Base-by-base conservation (phyloP, 441 rosid species). In the Adansonia rubrostipa region DNA sequence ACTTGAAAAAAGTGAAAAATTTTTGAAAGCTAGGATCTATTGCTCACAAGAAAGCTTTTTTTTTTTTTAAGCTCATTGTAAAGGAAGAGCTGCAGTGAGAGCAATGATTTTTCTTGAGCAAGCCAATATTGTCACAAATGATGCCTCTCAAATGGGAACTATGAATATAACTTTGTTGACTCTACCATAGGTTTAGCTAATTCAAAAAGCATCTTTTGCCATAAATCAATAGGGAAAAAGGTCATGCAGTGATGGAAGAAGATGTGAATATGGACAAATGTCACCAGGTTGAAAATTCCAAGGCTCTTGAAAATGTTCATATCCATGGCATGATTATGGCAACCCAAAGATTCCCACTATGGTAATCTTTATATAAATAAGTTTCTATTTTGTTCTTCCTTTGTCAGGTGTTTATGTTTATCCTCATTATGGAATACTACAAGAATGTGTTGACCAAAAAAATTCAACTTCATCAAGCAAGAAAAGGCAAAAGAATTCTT, bases 21-120 rank as follows among this genome's bases (percentile, higher is more conserved):
- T 88, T 85, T 63, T 88, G 96, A 2, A 93, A 86, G 81, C 97
- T 97, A 45, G 98, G 99, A 63, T 86, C 94, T 79, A 97, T 97
- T 71, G 98, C 99, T 42, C 84, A 91, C 84, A 96, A 88, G 93
- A 94, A 82, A 78, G 98, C 98, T n/a, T n/a, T n/a, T n/a, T n/a
- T 15, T 94, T 82, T 75, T 97, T 97, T 57, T 98, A 97, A 86
- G 97, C 92, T 77, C 94, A 89, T 82, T 93, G 86, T 84, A 92
- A 89, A 89, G 87, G 78, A 79, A 88, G 90, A 84, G 97, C 98
- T 74, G 88, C 91, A 53, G 79, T 82, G 83, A 91, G 83, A 77
- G 88, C 87, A 36, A 83, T 84, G 5, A 84, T 89, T 66, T 60
- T 74, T 81, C 74, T 64, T 5, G 84, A 88, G 76, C 82, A 87